Conservation (phyloP, 768 basidiomycete genomes). For the Lepiota brunneoincarnata region DNA sequence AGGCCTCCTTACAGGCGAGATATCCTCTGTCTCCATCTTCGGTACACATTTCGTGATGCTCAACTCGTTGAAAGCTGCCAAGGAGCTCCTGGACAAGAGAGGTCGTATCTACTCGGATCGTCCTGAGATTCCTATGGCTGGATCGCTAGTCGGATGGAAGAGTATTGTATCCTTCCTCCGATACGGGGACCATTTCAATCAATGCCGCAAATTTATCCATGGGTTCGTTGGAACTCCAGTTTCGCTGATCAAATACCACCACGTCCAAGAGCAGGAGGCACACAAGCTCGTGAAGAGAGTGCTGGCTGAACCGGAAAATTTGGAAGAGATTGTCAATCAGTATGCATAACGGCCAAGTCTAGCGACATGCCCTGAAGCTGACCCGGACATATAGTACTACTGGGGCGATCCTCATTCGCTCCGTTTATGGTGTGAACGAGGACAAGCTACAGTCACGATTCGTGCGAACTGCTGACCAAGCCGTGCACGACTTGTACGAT, state of each 20-base stretch:
- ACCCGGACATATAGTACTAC: constrained; percentile 32
- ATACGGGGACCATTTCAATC: constrained; percentile 52
- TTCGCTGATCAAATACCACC: constrained; percentile 38
- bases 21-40: constrained; percentile 29
- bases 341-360: constrained; percentile 2
- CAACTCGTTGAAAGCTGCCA: constrained; percentile 28
- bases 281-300: constrained; percentile 46
- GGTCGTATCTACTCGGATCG: constrained; percentile 51
- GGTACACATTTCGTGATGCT: constrained; percentile 36
- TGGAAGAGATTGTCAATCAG: constrained; percentile 15
- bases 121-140: constrained; percentile 49
- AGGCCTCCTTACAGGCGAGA: constrained; percentile 25
- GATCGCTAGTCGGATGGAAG: constrained; percentile 57
- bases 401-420: constrained; percentile 49
- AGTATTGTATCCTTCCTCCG: constrained; percentile 53
- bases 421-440: constrained; percentile 47
- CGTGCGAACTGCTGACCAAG: constrained; percentile 46
- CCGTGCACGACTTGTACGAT: constrained; percentile 50
- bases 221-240: constrained; percentile 42
- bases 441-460: constrained; percentile 49
- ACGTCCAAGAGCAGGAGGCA: constrained; percentile 43
- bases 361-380: background rate
- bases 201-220: constrained; percentile 49
- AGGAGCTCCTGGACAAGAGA: constrained; percentile 39
- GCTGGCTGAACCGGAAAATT: constrained; percentile 42